Percentiles rank a stretch among this genome's conserved stretches.
Evolutionary conservation across 1,139 yeast genomes (phyloP).

Genomic region (Arxiozyma heterogenica): DNA sequence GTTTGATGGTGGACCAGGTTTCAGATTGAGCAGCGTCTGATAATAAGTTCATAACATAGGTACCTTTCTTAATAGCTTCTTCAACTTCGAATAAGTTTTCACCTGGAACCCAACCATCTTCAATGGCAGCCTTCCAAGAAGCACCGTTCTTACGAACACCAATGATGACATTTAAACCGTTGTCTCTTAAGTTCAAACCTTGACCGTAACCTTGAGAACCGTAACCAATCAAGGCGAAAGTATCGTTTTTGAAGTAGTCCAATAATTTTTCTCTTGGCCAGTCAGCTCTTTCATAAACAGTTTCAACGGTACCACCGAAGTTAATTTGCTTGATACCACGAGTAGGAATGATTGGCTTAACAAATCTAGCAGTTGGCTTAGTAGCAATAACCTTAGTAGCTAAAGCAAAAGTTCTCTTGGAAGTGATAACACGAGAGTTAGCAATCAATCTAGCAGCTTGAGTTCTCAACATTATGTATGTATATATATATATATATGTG

Average conservation of each 20-base stretch:
- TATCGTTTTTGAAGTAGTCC: slow-evolving; percentile 95
- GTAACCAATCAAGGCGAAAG: slow-evolving; percentile 95
- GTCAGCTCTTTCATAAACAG: slow-evolving; percentile 97
- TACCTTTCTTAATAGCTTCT: slow-evolving; percentile 88
- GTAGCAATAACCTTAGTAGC: slow-evolving; percentile 42
- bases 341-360: slow-evolving; percentile 33
- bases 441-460: slow-evolving; percentile 31
- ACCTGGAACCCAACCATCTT: slow-evolving; percentile 99
- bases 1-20: slow-evolving; percentile 84
- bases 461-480: slow-evolving; percentile 26
- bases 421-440: slow-evolving; percentile 35
- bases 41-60: slow-evolving; percentile 92
- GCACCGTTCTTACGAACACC: slow-evolving; percentile 99
- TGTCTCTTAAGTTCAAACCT: slow-evolving; percentile 98
- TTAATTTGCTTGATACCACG: slow-evolving; percentile 95
- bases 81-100: slow-evolving; percentile 91
- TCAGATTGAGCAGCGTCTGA: slow-evolving; percentile 99
- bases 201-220: slow-evolving; percentile 99
- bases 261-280: slow-evolving; percentile 97
- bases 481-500: neutral
- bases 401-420: slow-evolving; percentile 61
- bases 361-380: slow-evolving; percentile 25
- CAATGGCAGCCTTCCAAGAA: slow-evolving; percentile 98
- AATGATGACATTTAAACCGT: slow-evolving; percentile 91
- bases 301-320: slow-evolving; percentile 92